Conservation (phyloP, 148 eudicot species). For the Limonium bicolor region DNA sequence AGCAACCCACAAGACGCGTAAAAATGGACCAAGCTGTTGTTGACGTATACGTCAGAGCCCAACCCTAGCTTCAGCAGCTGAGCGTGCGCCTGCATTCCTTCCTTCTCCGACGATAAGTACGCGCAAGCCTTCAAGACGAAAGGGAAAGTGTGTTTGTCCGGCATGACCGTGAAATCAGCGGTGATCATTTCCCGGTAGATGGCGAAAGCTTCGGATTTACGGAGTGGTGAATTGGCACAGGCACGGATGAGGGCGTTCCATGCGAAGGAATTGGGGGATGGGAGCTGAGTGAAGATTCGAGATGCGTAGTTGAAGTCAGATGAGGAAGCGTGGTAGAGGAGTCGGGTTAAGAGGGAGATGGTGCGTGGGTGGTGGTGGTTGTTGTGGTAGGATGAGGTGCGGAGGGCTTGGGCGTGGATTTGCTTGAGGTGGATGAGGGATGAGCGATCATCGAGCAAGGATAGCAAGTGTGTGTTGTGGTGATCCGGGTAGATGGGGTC, state of each 20-base stretch:
- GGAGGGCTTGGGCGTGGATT: slow-evolving; percentile 57
- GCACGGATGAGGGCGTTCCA: slow-evolving; percentile 62
- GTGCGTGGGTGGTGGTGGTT: slow-evolving; percentile 14
- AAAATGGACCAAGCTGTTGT: slow-evolving; percentile 51
- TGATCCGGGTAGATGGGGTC: too few species aligned
- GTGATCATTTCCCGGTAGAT: slow-evolving; percentile 30
- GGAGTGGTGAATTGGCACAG: slow-evolving; percentile 23
- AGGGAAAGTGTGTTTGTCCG: slow-evolving; percentile 67
- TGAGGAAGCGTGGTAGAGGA: slow-evolving; percentile 34
- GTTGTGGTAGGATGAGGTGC: slow-evolving; percentile 18
- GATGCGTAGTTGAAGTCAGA: slow-evolving; percentile 27
- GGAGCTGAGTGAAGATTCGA: slow-evolving; percentile 22
- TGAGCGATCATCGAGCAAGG: slow-evolving; percentile 25
- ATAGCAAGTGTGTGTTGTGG: slow-evolving; percentile 25
- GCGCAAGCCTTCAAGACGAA: slow-evolving; percentile 70
- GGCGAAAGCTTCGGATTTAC: slow-evolving; percentile 22
- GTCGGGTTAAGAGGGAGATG: slow-evolving; percentile 23
- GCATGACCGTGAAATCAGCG: slow-evolving; percentile 12
- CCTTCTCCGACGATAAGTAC: slow-evolving; percentile 23
- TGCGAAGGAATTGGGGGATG: slow-evolving; percentile 37
- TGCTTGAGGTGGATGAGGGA: slow-evolving; percentile 43
- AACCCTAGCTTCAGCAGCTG: slow-evolving; percentile 48
- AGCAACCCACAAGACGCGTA: slow-evolving; percentile 44
- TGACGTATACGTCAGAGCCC: slow-evolving; percentile 34
- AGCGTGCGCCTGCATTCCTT: slow-evolving; percentile 41